These are phyloP conservation scores for Ailanthus altissimus DNA, from an alignment of 345 rosid genomes.

Conservation along the genomic window DNA sequence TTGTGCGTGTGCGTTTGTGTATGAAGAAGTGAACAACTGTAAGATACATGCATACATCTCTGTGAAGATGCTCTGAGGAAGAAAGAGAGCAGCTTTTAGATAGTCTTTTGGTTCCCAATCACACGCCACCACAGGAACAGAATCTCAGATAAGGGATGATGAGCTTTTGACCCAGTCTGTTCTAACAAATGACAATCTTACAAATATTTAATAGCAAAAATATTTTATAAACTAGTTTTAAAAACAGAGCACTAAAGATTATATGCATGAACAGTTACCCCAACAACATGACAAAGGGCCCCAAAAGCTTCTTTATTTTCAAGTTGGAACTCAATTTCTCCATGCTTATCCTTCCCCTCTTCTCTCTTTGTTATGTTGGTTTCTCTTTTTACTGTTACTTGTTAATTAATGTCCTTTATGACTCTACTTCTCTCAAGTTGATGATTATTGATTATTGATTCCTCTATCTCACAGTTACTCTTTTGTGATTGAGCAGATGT, in stretches of 20 bases:
- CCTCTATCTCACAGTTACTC: conserved; percentile 23
- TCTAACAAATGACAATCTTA: conserved; percentile 30
- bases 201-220: neutral
- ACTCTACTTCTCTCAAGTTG: no score
- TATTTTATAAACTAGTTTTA: conserved; percentile 21
- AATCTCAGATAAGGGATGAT: conserved; percentile 59
- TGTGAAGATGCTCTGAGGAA: conserved; percentile 51
- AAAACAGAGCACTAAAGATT: conserved; percentile 36
- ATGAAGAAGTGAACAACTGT: conserved; percentile 27
- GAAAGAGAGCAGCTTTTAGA: conserved; percentile 49
- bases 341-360: conserved; percentile 37
- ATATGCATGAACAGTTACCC: conserved; percentile 40
- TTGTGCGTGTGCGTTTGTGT: no score
- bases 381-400: neutral
- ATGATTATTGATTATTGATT: conserved; percentile 34
- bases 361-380: neutral
- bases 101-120: conserved; percentile 53
- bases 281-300: conserved; percentile 45
- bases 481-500: conserved; percentile 38
- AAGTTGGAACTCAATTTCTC: conserved; percentile 28
- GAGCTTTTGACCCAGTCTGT: conserved; percentile 39
- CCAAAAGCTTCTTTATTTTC: conserved; percentile 23
- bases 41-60: conserved; percentile 28
- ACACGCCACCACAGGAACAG: conserved; percentile 62
- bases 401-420: no score